Evolutionary conservation across 1,284 basidiomycete genomes (phyloP).

Genomic region (Exobasidium rhododendri): DNA sequence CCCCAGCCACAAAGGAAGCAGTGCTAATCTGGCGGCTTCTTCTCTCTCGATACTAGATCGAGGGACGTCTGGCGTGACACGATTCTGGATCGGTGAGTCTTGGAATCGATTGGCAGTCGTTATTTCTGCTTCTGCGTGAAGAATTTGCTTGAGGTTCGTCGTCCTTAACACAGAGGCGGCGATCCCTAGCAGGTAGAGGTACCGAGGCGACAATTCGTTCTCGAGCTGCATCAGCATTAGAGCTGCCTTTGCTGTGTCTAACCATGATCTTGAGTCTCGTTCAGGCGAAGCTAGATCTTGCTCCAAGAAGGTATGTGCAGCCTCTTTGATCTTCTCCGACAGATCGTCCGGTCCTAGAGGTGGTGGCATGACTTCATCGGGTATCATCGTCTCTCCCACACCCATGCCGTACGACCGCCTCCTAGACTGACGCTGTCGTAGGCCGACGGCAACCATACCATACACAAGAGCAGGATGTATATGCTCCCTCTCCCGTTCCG

Average conservation of each 20-base stretch:
- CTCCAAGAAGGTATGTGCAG: not conserved
- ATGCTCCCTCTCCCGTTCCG: not conserved
- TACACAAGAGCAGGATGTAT: not conserved
- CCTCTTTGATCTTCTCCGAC: slow-evolving; percentile 2
- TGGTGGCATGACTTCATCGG: not conserved
- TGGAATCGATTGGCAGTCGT: slow-evolving; percentile 1
- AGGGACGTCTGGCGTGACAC: not conserved
- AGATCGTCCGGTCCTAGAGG: not conserved
- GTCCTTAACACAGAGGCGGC: not conserved
- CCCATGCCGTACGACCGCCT: slow-evolving; percentile 3
- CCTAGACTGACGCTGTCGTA: not conserved
- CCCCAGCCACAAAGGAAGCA: not conserved
- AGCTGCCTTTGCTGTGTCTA: slow-evolving; percentile 1
- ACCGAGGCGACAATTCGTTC: not conserved
- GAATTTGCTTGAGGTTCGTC: not conserved
- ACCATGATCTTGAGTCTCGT: not conserved
- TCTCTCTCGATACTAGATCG: not conserved
- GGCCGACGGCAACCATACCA: not conserved
- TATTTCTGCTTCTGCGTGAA: not conserved
- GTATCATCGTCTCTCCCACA: not conserved
- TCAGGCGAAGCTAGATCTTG: not conserved
- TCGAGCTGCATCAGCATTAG: slow-evolving; percentile 3
- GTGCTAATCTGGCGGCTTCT: not conserved
- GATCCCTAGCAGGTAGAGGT: not conserved
- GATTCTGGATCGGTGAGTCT: not conserved